Conservation (phyloP, 768 basidiomycete species). For the Pholiota molesta region DNA sequence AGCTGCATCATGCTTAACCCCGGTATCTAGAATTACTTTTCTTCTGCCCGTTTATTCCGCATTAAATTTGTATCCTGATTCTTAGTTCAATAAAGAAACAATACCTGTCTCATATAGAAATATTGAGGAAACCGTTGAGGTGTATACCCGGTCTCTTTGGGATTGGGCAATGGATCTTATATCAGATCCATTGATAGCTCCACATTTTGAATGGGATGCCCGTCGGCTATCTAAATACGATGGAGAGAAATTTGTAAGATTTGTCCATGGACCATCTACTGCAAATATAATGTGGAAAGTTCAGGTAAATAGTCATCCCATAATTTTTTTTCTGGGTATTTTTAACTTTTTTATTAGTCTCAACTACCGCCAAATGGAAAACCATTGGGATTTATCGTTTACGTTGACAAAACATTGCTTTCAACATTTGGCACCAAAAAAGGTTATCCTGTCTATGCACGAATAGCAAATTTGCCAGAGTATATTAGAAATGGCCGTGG, state of each 20-base stretch:
- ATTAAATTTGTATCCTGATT: neutral
- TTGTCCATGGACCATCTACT: neutral
- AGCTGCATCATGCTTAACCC: neutral
- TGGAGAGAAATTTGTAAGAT: neutral
- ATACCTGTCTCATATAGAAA: neutral
- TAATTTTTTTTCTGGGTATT: too few relatives aligned
- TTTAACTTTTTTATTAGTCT: too few relatives aligned
- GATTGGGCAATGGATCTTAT: constrained; percentile 3
- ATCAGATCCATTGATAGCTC: neutral
- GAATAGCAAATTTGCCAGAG: neutral
- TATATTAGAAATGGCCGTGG: neutral
- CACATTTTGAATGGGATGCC: constrained; percentile 5
- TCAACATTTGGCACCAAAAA: constrained; percentile 2
- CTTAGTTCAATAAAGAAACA: neutral
- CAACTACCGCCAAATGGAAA: neutral
- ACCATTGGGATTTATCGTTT: neutral
- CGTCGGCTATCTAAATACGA: neutral
- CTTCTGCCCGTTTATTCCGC: too few relatives aligned
- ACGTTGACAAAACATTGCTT: constrained; percentile 5
- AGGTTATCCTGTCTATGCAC: constrained; percentile 1
- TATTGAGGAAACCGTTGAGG: neutral
- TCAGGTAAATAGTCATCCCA: neutral
- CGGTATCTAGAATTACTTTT: neutral
- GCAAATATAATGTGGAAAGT: neutral
- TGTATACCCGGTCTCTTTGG: neutral